Conservation (phyloP, 2,329 filamentous ascomycete species). For the Talaromyces albobiverticillius region DNA sequence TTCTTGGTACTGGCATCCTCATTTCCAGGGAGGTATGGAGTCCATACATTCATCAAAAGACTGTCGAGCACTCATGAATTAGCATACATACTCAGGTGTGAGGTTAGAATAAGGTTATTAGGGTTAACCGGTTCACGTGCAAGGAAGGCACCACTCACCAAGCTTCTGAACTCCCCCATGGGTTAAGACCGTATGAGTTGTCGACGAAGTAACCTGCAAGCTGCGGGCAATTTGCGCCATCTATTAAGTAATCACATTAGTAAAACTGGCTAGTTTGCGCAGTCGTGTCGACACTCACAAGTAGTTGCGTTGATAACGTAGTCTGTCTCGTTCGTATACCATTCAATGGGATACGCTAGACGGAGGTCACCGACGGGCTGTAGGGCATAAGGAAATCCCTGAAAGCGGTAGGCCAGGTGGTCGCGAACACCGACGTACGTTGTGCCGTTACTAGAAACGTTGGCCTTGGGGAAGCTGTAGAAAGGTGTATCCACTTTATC, state of each 20-base stretch:
- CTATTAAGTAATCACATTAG: too few relatives aligned
- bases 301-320: background rate
- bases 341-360: background rate
- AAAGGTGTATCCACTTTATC: background rate
- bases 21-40: conserved; percentile 42
- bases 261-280: too few relatives aligned
- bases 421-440: background rate
- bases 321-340: background rate
- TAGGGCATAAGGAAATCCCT: background rate
- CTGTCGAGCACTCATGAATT: background rate
- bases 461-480: background rate
- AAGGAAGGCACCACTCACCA: background rate
- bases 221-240: background rate
- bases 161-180: background rate
- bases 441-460: background rate
- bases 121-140: too few relatives aligned
- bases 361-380: background rate
- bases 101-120: too few relatives aligned
- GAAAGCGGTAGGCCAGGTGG: background rate
- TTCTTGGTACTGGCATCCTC: conserved; percentile 30
- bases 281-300: background rate
- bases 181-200: background rate
- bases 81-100: too few relatives aligned
- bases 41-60: conserved; percentile 44
- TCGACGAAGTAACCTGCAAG: background rate